Evolutionary conservation across 371 early-diverging fungal species (phyloP).

Genomic region (Conidiobolus incongruus): DNA sequence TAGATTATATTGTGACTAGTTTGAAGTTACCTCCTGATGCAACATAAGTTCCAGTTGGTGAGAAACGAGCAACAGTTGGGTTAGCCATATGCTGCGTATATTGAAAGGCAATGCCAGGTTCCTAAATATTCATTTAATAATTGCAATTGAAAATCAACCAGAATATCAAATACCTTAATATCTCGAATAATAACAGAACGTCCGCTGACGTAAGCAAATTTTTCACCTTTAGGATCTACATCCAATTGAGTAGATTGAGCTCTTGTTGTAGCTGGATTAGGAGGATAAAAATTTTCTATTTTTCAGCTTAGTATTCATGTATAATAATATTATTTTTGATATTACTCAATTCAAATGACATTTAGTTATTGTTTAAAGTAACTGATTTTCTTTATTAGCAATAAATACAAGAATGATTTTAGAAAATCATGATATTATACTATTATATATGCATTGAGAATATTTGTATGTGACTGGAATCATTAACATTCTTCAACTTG

Average conservation of each 20-base stretch:
- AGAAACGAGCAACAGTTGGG: conserved; percentile 69
- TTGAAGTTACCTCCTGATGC: conserved; percentile 65
- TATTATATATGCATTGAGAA: too few species aligned
- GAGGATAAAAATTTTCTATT: too few species aligned
- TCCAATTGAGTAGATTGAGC: conserved; percentile 63
- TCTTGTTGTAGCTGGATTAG: conserved; percentile 43
- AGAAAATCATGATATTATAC: too few species aligned
- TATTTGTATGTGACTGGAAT: too few species aligned
- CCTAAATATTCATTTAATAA: conserved; percentile 14
- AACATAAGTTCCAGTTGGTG: conserved; percentile 85
- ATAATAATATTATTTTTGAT: too few species aligned
- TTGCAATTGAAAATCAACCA: background rate
- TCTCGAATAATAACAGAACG: conserved; percentile 70
- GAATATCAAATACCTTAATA: conserved; percentile 26
- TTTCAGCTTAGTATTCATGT: too few species aligned
- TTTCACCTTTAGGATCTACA: conserved; percentile 64
- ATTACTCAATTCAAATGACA: too few species aligned
- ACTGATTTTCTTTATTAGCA: too few species aligned
- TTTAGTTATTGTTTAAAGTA: too few species aligned
- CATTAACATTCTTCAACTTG: too few species aligned
- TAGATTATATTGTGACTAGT: background rate
- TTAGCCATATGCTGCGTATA: conserved; percentile 60
- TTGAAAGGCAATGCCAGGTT: conserved; percentile 58
- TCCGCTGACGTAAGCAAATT: conserved; percentile 77
- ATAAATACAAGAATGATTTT: too few species aligned